A percentile compares a stretch with the other conserved stretches of the same genome.
Conservation (phyloP, 352 stramenopile genomes). For the Saprolegnia diclina region DNA sequence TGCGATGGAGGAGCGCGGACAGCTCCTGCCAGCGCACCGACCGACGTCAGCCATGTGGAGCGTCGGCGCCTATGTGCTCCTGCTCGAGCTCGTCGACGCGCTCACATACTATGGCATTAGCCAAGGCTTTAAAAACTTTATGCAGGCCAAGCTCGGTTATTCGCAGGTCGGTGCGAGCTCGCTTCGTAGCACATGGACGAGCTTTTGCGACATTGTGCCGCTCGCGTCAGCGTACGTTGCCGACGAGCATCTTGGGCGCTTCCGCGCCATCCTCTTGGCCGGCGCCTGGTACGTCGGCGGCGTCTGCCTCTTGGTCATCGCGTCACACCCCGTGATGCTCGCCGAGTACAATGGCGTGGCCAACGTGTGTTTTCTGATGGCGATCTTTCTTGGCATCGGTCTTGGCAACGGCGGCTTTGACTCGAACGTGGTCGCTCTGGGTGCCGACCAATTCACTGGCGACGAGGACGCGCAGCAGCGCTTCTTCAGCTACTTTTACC, state of each 20-base stretch:
- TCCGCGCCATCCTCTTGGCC: slow-evolving; percentile 74
- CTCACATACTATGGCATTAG: slow-evolving; percentile 85
- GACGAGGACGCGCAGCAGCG: slow-evolving; percentile 45
- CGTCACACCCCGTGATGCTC: slow-evolving; percentile 56
- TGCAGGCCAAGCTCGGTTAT: slow-evolving; percentile 60
- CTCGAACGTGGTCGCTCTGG: slow-evolving; percentile 34
- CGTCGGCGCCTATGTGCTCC: slow-evolving; percentile 79
- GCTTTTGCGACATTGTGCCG: slow-evolving; percentile 78
- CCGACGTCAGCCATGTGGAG: slow-evolving; percentile 37
- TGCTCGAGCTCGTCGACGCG: slow-evolving; percentile 76
- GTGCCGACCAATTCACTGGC: slow-evolving; percentile 32
- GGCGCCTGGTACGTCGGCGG: slow-evolving; percentile 68
- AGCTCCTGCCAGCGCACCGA: too few relatives aligned
- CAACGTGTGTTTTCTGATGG: slow-evolving; percentile 60
- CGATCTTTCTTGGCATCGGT: slow-evolving; percentile 63
- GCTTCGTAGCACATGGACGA: slow-evolving; percentile 84
- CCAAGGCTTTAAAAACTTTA: slow-evolving; percentile 82
- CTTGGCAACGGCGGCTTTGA: slow-evolving; percentile 36
- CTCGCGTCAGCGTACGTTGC: slow-evolving; percentile 72
- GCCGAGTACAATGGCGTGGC: slow-evolving; percentile 37
- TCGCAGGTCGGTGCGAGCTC: slow-evolving; percentile 73
- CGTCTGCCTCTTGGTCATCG: slow-evolving; percentile 51
- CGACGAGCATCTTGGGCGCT: slow-evolving; percentile 83
- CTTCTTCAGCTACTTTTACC: slow-evolving; percentile 31
- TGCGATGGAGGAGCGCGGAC: too few relatives aligned